Conservation (phyloP, 768 basidiomycete genomes). For the Chalciporus sphaerocephalus region DNA sequence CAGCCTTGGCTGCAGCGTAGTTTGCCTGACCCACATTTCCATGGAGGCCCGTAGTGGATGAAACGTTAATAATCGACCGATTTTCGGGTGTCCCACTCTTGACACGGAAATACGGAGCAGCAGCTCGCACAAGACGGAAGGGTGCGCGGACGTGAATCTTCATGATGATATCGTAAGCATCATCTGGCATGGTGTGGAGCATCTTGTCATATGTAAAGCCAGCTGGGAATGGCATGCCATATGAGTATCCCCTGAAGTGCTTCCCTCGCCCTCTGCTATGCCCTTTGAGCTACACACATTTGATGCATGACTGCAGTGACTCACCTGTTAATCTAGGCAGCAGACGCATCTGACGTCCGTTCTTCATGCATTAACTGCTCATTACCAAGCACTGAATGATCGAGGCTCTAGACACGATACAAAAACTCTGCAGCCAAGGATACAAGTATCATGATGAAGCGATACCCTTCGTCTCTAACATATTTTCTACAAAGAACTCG, state of each 20-base stretch:
- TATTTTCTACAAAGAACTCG: neutral
- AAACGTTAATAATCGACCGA: conserved; percentile 77
- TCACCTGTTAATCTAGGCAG: no score
- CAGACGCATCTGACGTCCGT: no score
- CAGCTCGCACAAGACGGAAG: conserved; percentile 78
- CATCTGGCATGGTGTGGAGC: conserved; percentile 83
- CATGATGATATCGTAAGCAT: conserved; percentile 75
- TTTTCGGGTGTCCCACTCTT: conserved; percentile 64
- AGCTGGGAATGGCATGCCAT: conserved; percentile 34
- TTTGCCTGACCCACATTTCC: conserved; percentile 85
- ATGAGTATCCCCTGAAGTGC: neutral
- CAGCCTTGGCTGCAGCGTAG: conserved; percentile 77
- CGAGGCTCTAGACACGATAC: no score
- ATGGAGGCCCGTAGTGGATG: conserved; percentile 77
- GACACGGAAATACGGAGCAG: conserved; percentile 79
- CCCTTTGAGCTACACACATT: no score
- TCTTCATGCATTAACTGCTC: no score
- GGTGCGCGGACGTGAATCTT: conserved; percentile 85
- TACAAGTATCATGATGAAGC: no score
- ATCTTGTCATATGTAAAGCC: conserved; percentile 84
- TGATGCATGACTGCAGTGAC: no score
- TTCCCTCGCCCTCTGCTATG: no score
- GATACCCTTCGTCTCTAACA: no score
- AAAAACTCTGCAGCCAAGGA: no score
- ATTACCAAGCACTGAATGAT: no score